A percentile compares a stretch with the other conserved stretches of the same genome.
Evolutionary conservation across 83 land plant genomes (phyloP).

Genomic region (Picea abies): DNA sequence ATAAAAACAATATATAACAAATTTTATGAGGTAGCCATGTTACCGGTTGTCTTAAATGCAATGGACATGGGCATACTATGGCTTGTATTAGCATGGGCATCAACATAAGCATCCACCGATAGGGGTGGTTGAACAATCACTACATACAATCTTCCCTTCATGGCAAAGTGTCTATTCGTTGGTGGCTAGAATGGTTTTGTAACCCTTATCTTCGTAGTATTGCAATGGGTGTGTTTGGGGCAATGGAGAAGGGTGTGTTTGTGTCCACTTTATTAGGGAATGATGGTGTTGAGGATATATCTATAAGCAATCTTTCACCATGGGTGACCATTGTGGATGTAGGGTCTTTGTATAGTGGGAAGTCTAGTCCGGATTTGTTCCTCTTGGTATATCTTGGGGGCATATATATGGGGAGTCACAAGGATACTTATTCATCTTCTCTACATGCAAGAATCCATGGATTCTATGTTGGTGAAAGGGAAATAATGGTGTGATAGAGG

Average conservation of each 20-base stretch:
- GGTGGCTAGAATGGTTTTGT: conserved; percentile 19
- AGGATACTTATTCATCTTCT: conserved; percentile 7
- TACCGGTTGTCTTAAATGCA: too few relatives aligned
- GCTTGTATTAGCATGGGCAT: too few relatives aligned
- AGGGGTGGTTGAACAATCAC: too few relatives aligned
- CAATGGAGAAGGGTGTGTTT: conserved; percentile 29
- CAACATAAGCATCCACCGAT: too few relatives aligned
- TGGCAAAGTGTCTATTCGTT: conserved; percentile 6
- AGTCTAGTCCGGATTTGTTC: background rate
- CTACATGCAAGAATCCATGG: conserved; percentile 12
- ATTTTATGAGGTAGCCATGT: too few relatives aligned
- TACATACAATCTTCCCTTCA: too few relatives aligned
- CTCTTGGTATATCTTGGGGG: background rate
- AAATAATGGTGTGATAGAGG: conserved; percentile 27
- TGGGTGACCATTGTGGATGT: conserved; percentile 30
- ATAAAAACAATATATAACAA: too few relatives aligned
- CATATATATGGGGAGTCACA: background rate
- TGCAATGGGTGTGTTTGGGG: conserved; percentile 32
- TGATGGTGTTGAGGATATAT: conserved; percentile 14
- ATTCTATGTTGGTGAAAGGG: conserved; percentile 16
- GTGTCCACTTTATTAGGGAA: conserved; percentile 30
- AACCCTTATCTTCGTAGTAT: conserved; percentile 13
- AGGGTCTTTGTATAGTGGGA: conserved; percentile 25
- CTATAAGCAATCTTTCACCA: conserved; percentile 28
- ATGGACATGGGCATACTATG: too few relatives aligned